These are phyloP conservation scores for Leucocoprinus birnbaumii DNA, from an alignment of 768 basidiomycete genomes.

Conservation along the genomic window DNA sequence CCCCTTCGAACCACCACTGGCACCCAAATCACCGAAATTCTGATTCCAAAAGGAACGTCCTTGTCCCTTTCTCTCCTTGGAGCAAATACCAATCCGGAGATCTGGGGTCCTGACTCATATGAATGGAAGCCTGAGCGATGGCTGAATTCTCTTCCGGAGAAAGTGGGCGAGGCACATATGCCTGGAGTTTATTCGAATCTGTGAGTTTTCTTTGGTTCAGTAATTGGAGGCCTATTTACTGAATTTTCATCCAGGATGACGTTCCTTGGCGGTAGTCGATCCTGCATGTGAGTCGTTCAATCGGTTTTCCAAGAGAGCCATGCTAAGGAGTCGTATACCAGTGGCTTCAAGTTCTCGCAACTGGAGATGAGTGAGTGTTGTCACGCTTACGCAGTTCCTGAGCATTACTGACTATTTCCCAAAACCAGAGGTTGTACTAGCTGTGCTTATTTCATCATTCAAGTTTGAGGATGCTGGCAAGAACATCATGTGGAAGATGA, in stretches of 20 bases:
- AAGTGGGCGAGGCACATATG: slow-evolving; percentile 25
- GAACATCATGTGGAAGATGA: slow-evolving; percentile 12
- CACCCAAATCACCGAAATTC: slow-evolving; percentile 16
- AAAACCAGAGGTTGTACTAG: slow-evolving; percentile 15
- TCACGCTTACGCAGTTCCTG: neutral
- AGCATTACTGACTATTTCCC: neutral
- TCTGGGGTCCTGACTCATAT: slow-evolving; percentile 41
- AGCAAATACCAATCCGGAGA: slow-evolving; percentile 29
- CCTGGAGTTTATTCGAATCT: slow-evolving; percentile 33
- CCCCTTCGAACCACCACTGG: neutral
- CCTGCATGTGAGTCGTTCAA: slow-evolving; percentile 12
- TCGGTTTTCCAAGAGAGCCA: too few relatives aligned
- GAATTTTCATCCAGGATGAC: too few relatives aligned
- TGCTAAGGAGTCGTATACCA: neutral
- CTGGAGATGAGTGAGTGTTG: slow-evolving; percentile 19
- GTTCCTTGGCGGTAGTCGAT: slow-evolving; percentile 15
- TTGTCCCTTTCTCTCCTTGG: slow-evolving; percentile 25
- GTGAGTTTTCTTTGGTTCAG: too few relatives aligned
- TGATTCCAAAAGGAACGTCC: slow-evolving; percentile 25
- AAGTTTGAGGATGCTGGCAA: slow-evolving; percentile 14
- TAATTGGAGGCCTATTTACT: too few relatives aligned
- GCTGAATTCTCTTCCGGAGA: slow-evolving; percentile 29
- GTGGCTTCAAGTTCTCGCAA: slow-evolving; percentile 19
- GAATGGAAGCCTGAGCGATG: slow-evolving; percentile 49
- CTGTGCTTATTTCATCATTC: slow-evolving; percentile 9